Conservation (phyloP, 306 rosid species). For the Cajanus cajan region DNA sequence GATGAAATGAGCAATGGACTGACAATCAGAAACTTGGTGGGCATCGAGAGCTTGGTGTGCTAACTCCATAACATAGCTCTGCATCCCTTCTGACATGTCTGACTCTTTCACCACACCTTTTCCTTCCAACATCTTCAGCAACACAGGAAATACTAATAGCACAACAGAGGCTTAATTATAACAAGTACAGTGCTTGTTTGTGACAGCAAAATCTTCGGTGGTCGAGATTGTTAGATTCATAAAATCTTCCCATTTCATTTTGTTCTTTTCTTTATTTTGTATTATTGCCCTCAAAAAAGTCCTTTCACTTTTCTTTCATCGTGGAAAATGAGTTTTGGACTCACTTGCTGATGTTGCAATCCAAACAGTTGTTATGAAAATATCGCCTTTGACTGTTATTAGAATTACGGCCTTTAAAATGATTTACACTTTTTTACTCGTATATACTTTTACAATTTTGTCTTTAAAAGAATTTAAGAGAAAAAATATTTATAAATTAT, state of each 20-base stretch:
- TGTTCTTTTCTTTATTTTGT: slow-evolving; percentile 11
- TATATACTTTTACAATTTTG: no score
- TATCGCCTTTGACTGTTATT: slow-evolving; percentile 11
- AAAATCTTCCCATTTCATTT: slow-evolving; percentile 14
- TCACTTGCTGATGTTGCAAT: slow-evolving; percentile 32
- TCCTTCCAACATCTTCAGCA: slow-evolving; percentile 65
- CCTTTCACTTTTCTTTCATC: slow-evolving; percentile 5
- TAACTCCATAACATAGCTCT: slow-evolving; percentile 56
- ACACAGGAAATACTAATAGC: no score
- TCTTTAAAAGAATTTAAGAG: no score
- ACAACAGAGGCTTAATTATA: background rate
- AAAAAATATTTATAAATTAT: no score
- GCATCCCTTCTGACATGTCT: slow-evolving; percentile 57
- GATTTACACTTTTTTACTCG: no score
- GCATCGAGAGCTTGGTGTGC: slow-evolving; percentile 70
- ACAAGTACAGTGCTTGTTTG: background rate
- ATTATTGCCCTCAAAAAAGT: background rate
- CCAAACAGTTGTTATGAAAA: slow-evolving; percentile 42
- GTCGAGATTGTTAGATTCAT: slow-evolving; percentile 36
- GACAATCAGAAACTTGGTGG: slow-evolving; percentile 60
- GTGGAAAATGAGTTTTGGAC: slow-evolving; percentile 25
- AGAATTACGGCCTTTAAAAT: no score
- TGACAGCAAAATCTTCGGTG: slow-evolving; percentile 25
- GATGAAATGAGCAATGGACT: slow-evolving; percentile 60
- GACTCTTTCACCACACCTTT: slow-evolving; percentile 64